phyloP scores from a whole-genome alignment of 495 filamentous ascomycete genomes.

The Podospora tetraspora region DNA sequence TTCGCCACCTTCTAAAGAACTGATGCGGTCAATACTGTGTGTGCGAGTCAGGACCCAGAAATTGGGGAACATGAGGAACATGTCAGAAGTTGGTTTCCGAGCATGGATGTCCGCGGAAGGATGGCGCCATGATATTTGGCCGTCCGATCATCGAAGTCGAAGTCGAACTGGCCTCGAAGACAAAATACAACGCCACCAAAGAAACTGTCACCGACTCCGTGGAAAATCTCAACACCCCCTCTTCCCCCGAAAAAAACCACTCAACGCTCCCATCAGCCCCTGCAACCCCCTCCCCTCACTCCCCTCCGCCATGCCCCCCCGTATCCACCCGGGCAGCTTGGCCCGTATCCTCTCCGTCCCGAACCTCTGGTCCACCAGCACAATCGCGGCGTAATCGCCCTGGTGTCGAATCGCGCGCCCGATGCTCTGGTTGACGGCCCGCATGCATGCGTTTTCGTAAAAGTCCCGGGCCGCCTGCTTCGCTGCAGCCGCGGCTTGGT shows the following conservation, averaged over 20 bases:
- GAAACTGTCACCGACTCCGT: neutral
- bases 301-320: conserved; percentile 49
- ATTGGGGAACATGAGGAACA: neutral
- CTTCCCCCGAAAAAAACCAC: conserved; percentile 53
- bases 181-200: neutral
- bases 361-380: conserved; percentile 80
- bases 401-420: conserved; percentile 86
- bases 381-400: conserved; percentile 82
- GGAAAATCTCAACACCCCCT: conserved; percentile 9
- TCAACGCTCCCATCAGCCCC: conserved; percentile 51
- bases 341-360: conserved; percentile 57
- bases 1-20: neutral
- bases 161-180: neutral
- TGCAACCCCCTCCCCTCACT: conserved; percentile 43
- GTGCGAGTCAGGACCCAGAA: neutral
- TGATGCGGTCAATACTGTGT: neutral
- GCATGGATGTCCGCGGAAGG: neutral
- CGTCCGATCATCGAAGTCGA: neutral
- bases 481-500: conserved; percentile 33
- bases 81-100: neutral
- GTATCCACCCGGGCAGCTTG: conserved; percentile 90
- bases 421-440: conserved; percentile 94
- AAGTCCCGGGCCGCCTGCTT: conserved; percentile 73
- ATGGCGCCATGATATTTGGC: neutral
- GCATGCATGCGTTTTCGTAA: conserved; percentile 94